These are phyloP conservation scores for Lodderomyces metapsilosis DNA, from an alignment of 1,139 yeast genomes.

Conservation along the genomic window DNA sequence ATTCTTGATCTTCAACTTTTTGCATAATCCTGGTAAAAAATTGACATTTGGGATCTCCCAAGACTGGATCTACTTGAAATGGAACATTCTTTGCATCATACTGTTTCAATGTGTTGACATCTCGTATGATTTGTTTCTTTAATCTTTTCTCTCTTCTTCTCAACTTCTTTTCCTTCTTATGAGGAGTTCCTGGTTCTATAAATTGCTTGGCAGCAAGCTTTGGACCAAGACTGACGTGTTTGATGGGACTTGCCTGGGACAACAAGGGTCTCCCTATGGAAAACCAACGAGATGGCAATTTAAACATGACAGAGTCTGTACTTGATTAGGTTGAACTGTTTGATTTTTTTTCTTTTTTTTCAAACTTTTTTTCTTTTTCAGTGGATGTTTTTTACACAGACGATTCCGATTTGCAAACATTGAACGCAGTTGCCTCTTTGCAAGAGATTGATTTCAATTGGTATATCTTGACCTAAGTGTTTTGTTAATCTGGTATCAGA, in stretches of 20 bases:
- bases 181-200: conserved; percentile 24
- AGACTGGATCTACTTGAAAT: conserved; percentile 65
- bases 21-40: conserved; percentile 68
- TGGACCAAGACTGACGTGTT: conserved; percentile 18
- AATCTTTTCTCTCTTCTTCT: conserved; percentile 42
- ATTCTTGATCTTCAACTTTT: conserved; percentile 57
- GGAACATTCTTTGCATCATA: conserved; percentile 31
- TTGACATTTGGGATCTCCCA: conserved; percentile 68
- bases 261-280: conserved; percentile 17
- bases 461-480: no score
- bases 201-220: conserved; percentile 35
- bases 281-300: conserved; percentile 19
- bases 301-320: conserved; percentile 17
- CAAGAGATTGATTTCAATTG: no score
- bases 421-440: no score
- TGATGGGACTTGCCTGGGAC: conserved; percentile 6
- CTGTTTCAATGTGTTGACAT: conserved; percentile 46
- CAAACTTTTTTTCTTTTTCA: background rate
- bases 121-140: conserved; percentile 44
- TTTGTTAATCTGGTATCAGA: no score
- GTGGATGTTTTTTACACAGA: background rate
- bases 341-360: background rate
- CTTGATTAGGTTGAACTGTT: no score
- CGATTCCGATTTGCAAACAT: background rate
- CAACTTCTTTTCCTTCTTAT: conserved; percentile 35